A percentile compares a stretch with the other conserved stretches of the same genome.
phyloP scores from a whole-genome alignment of 495 filamentous ascomycete species.

The Penicillium cosmopolitanum region DNA sequence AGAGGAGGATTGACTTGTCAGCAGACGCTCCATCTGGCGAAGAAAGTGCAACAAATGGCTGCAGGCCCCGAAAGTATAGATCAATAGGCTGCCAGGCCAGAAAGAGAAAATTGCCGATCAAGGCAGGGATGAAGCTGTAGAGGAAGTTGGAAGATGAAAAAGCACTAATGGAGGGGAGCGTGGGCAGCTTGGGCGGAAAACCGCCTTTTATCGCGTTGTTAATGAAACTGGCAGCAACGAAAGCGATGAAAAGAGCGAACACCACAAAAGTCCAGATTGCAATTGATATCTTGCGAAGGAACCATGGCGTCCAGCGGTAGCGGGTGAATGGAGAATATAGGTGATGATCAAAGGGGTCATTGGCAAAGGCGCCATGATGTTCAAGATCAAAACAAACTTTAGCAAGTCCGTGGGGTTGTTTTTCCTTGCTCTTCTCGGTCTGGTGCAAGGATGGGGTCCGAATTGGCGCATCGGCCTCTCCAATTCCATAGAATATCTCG shows the following conservation, averaged over 20 bases:
- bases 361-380: constrained; percentile 34
- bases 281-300: constrained; percentile 65
- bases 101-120: constrained; percentile 76
- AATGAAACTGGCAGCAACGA: constrained; percentile 78
- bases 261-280: constrained; percentile 64
- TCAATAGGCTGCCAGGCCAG: constrained; percentile 80
- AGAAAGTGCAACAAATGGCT: constrained; percentile 72
- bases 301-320: constrained; percentile 78
- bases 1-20: constrained; percentile 68
- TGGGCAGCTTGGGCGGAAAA: constrained; percentile 68
- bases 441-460: constrained; percentile 59
- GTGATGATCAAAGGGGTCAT: constrained; percentile 43
- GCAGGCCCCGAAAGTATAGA: constrained; percentile 70
- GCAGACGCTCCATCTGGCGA: constrained; percentile 63
- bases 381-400: constrained; percentile 49
- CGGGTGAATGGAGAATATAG: constrained; percentile 54
- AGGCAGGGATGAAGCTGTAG: constrained; percentile 79
- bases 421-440: constrained; percentile 34
- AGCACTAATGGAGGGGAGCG: constrained; percentile 61
- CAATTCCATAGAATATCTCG: constrained; percentile 67
- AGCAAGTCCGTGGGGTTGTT: constrained; percentile 34
- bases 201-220: constrained; percentile 65
- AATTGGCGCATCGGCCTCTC: constrained; percentile 60
- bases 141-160: constrained; percentile 88
- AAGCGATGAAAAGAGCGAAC: constrained; percentile 68